Evolutionary conservation across 768 basidiomycete genomes (phyloP).

Genomic region (Trametes cubensis): DNA sequence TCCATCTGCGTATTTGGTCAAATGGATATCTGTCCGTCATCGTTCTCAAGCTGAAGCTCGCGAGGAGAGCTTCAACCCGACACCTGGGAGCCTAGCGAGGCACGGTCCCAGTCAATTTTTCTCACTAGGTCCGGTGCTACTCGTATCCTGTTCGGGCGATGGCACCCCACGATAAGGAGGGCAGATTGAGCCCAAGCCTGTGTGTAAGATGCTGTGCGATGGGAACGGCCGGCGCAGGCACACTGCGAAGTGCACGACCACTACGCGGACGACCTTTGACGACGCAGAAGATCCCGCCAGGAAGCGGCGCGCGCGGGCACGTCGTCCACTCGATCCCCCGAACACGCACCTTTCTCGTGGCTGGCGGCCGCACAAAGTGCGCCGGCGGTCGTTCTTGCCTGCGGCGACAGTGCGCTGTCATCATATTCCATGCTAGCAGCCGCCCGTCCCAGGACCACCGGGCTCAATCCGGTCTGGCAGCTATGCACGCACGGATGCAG

Average conservation of each 20-base stretch:
- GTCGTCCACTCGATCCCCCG: no score
- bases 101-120: neutral
- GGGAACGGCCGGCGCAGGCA: neutral
- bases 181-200: neutral
- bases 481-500: neutral
- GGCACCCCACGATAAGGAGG: no score
- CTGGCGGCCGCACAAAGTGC: neutral
- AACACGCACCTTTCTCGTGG: no score
- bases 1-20: neutral
- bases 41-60: neutral
- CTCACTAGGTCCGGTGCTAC: neutral
- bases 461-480: no score
- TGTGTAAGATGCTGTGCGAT: neutral
- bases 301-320: neutral
- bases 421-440: neutral
- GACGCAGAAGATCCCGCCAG: neutral
- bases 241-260: no score
- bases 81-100: neutral
- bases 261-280: neutral
- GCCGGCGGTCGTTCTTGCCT: neutral
- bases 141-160: no score
- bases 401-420: slow-evolving; percentile 3
- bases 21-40: neutral
- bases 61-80: neutral
- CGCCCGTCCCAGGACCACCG: no score